Evolutionary conservation across 345 rosid genomes (phyloP).

Genomic region (Eucalyptus erythrocorys): DNA sequence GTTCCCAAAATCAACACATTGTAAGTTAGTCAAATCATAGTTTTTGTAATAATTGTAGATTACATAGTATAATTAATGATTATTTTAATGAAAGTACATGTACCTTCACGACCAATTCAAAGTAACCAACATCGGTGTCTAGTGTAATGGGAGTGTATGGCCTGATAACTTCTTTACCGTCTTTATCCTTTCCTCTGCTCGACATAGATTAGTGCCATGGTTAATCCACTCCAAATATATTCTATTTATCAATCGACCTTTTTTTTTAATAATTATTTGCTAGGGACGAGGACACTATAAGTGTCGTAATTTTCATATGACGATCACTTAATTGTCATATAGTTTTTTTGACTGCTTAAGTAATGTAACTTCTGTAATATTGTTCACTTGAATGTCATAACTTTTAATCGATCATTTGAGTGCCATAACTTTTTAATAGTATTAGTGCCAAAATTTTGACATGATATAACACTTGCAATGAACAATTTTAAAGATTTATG

Average conservation of each 20-base stretch:
- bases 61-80: background rate
- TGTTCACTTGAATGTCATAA: rapidly evolving
- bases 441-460: background rate
- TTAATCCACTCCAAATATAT: background rate
- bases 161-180: slow-evolving; percentile 25
- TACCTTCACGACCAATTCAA: slow-evolving; percentile 41
- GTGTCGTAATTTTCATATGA: background rate
- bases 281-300: background rate
- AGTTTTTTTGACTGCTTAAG: too few species aligned
- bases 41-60: background rate
- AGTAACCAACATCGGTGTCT: slow-evolving; percentile 36
- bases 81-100: too few species aligned
- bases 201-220: background rate
- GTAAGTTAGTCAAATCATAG: background rate
- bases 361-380: too few species aligned
- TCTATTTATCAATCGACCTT: too few species aligned
- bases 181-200: slow-evolving; percentile 27
- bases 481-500: background rate
- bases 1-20: background rate
- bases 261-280: background rate
- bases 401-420: rapidly evolving
- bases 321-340: background rate
- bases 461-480: background rate
- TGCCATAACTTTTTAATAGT: background rate
- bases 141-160: slow-evolving; percentile 43